These are phyloP conservation scores for Erodium chrysanthum DNA, from an alignment of 441 rosid genomes.

Conservation along the genomic window DNA sequence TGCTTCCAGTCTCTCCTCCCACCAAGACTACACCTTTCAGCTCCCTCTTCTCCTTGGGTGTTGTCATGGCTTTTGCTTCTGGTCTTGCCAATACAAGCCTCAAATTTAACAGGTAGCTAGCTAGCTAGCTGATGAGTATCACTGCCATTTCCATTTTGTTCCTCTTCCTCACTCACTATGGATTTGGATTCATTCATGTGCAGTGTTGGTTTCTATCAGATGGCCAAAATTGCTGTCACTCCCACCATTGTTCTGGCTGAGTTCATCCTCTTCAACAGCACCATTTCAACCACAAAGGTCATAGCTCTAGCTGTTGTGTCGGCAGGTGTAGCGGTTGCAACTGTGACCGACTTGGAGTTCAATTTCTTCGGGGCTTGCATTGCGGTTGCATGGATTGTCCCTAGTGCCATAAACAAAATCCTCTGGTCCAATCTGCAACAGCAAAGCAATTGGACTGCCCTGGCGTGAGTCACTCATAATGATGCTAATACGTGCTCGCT, in stretches of 20 bases:
- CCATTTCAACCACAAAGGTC: conserved; percentile 19
- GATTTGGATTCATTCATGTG: background rate
- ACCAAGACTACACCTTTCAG: conserved; percentile 24
- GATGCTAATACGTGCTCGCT: too few relatives aligned
- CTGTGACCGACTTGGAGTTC: conserved; percentile 24
- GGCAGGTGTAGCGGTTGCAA: conserved; percentile 24
- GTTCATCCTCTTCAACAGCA: conserved; percentile 19
- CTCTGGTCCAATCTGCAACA: conserved; percentile 27
- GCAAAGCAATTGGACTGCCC: conserved; percentile 24
- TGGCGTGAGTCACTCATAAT: conserved; percentile 22
- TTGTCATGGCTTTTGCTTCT: conserved; percentile 25
- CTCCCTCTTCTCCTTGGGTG: conserved; percentile 21
- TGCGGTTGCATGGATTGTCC: conserved; percentile 22
- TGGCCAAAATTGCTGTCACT: conserved; percentile 29
- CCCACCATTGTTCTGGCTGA: conserved; percentile 23
- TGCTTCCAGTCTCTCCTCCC: conserved; percentile 24
- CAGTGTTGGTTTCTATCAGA: conserved; percentile 27
- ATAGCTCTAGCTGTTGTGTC: conserved; percentile 21
- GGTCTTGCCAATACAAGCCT: conserved; percentile 29
- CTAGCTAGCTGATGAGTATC: too few relatives aligned
- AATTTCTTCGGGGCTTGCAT: conserved; percentile 23
- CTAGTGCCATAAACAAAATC: conserved; percentile 26
- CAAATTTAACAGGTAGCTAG: conserved; percentile 20
- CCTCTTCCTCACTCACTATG: too few relatives aligned
- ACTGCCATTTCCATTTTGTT: too few relatives aligned